Evolutionary conservation across 73 alveolate species (phyloP).

Genomic region (Paramecium tetraurelia): DNA sequence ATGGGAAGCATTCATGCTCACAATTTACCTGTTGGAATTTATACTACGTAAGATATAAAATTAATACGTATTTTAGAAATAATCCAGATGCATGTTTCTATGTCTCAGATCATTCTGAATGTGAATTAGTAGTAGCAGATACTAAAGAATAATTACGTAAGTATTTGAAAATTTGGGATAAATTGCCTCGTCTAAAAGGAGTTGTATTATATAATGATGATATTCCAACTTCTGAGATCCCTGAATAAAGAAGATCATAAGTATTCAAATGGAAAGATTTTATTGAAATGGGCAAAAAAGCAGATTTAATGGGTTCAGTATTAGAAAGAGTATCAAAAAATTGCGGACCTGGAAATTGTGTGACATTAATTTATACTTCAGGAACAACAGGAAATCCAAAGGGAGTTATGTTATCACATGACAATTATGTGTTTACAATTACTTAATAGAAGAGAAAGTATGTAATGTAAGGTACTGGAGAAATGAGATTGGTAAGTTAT

Average conservation of each 20-base stretch:
- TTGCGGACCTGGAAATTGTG: conserved; percentile 74
- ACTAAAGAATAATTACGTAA: conserved; percentile 68
- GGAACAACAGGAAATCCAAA: conserved; percentile 92
- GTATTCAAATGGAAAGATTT: conserved; percentile 77
- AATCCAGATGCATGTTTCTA: conserved; percentile 79
- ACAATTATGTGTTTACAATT: conserved; percentile 65
- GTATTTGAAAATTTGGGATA: conserved; percentile 61
- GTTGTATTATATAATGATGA: conserved; percentile 63
- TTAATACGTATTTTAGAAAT: conserved; percentile 48
- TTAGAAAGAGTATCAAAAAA: background rate
- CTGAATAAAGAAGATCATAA: conserved; percentile 37
- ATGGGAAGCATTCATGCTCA: conserved; percentile 78
- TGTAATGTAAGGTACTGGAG: background rate
- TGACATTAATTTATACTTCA: conserved; percentile 80
- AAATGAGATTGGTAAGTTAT: conserved; percentile 74
- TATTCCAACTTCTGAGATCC: conserved; percentile 37
- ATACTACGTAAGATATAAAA: conserved; percentile 67
- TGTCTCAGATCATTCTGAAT: conserved; percentile 79
- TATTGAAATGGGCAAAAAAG: conserved; percentile 60
- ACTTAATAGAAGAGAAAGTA: background rate
- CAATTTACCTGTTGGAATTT: conserved; percentile 79
- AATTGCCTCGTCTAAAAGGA: conserved; percentile 70
- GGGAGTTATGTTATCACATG: conserved; percentile 92
- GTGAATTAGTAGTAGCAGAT: conserved; percentile 76
- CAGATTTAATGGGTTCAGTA: background rate